Base-by-base conservation (phyloP, 2,329 filamentous ascomycete species). In the Calcarisporium arbuscula region DNA sequence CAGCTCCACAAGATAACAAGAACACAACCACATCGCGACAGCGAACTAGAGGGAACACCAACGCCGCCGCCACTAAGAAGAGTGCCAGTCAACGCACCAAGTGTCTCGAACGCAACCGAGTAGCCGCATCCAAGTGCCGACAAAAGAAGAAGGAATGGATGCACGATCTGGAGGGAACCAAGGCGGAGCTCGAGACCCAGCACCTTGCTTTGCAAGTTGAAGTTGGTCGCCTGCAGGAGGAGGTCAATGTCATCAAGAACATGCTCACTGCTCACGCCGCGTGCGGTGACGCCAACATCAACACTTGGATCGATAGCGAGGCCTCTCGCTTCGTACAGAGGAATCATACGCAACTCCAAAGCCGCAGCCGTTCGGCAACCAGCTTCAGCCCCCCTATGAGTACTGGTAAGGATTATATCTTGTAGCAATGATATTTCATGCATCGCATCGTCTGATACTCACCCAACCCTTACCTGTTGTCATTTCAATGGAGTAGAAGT, bases 111-210 rank as follows among this genome's bases (percentile, higher is more conserved):
- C 74, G 82, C 40, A 88, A 88, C 53, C 70, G 82, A 8, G 62
- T 82, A 3, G 82, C 83, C 0, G 82, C 83, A 2, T 82, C 77
- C 53, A 86, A 85, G 51, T 87, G 82, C 50, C 74, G 82, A 4
- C 73, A 81, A 49, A 85, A 84, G 57, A 74, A 74, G 48, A 77
- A 74, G 55, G 58, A 65, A 45, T 73, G 67, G 62, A 64, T 70
- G 16, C 56, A 56, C 10, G 62, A 67, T n/a, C 49, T 75, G 16
- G 68, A 75, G 39, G 62, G 67, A 34, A 61, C 58, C 6, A 67
- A 65, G 36, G 43, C 53, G 8, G 57, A 50, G 1, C 45, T 75
- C 28, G 71, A 75, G 48, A 48, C 44, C 6, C 57, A 64, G 26
- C 60, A 74, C 45, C 48, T 46, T 8, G 48, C 52, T 6, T 56